These are phyloP conservation scores for Globisporangium viniferum DNA, from an alignment of 352 stramenopile species.

Conservation along the genomic window DNA sequence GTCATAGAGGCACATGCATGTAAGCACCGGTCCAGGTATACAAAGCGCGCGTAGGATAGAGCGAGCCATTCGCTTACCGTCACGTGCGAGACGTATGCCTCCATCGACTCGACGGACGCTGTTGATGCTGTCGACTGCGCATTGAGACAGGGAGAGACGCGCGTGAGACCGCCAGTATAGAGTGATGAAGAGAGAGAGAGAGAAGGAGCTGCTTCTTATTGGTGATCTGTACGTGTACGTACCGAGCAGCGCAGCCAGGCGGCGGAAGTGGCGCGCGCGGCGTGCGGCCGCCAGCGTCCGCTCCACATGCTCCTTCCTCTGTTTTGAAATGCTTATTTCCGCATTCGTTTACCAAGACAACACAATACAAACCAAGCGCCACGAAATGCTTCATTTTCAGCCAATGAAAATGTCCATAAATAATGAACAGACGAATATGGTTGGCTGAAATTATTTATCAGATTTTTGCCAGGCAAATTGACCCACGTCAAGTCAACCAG, in stretches of 20 bases:
- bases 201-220: neutral
- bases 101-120: conserved; percentile 38
- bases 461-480: neutral
- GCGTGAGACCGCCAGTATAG: neutral
- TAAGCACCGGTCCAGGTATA: no score
- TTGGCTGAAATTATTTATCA: neutral
- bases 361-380: neutral
- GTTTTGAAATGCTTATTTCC: neutral
- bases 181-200: neutral
- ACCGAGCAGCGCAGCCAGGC: conserved; percentile 10
- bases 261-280: conserved; percentile 1
- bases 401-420: neutral
- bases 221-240: neutral
- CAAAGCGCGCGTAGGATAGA: no score
- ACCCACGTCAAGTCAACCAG: neutral
- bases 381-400: neutral
- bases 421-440: neutral
- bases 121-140: conserved; percentile 14
- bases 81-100: conserved; percentile 52
- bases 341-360: neutral
- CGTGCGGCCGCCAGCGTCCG: conserved; percentile 6
- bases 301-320: conserved; percentile 4
- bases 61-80: conserved; percentile 14
- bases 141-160: neutral
- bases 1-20: neutral